Base-by-base conservation (phyloP, 345 rosid species). In the Sisymbrium altissimum region DNA sequence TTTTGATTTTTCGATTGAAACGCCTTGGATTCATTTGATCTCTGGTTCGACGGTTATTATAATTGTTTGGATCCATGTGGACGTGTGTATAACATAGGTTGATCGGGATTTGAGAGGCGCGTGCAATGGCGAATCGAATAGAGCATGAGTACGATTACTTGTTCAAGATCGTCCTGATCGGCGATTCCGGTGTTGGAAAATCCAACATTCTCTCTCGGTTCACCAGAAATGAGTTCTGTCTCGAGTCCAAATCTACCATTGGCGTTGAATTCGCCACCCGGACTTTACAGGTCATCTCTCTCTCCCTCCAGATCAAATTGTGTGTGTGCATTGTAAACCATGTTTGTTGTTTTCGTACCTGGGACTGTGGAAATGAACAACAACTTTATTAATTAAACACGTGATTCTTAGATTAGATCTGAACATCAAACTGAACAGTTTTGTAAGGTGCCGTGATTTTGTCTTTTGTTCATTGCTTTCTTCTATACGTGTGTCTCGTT, bases 131-230 rank as follows among this genome's bases (percentile, higher is more conserved):
- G 52, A 73, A 79, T 75, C 50, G 86, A 71, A 81, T 79, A 52
- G 89, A 85, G 79, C 84, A 83, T 29, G 94, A 86, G 81, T 86
- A 86, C 66, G 91, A 88, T 57, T 85, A 84, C 65, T 79, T 88
- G 61, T 88, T 85, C 73, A 88, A 88, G 88, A 88, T 88, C 89
- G 94, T 86, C 48, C 45, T 89, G 50, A 86, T 89, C 66, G 94
- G 94, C 57, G 94, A 89, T 68, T 84, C 94, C 45, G 91, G 94
- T 27, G 94, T 86, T 9, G 94, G 94, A 1, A 89, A 89, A 79
- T 89, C 94, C 66, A 89, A 89, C 75, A 89, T 89, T 54, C 86
- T 89, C 46, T 84, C 94, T 7, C 71, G 94, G 79, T 89, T 86
- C 66, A 84, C 89, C 56, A 81, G 94, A 40, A 86, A 85, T 2